These are phyloP conservation scores for Cyclotella cryptica DNA, from an alignment of 108 stramenopile species.

Conservation along the genomic window DNA sequence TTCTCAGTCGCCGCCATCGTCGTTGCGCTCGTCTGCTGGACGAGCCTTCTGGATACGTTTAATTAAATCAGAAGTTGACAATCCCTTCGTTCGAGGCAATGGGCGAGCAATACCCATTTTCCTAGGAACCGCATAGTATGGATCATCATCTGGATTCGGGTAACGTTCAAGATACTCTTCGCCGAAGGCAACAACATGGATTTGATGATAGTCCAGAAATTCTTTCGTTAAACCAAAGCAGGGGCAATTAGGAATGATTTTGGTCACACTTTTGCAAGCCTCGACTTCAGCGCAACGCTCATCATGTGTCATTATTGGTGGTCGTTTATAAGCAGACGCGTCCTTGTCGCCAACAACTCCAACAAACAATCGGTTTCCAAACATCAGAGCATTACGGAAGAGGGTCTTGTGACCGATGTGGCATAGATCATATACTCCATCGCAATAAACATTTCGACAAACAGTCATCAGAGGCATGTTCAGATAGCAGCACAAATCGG, in stretches of 20 bases:
- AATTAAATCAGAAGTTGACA: constrained; percentile 88
- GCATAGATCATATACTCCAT: constrained; percentile 91
- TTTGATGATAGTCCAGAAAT: constrained; percentile 90
- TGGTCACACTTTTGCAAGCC: constrained; percentile 91
- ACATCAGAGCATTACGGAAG: constrained; percentile 83
- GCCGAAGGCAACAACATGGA: constrained; percentile 90
- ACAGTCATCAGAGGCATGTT: constrained; percentile 89
- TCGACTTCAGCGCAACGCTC: constrained; percentile 93
- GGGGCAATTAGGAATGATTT: constrained; percentile 89
- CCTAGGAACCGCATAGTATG: constrained; percentile 79
- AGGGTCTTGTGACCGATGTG: constrained; percentile 90
- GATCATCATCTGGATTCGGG: constrained; percentile 89
- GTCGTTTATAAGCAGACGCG: constrained; percentile 86
- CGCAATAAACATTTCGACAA: constrained; percentile 87
- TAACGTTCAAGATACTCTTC: constrained; percentile 88
- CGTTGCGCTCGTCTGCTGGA: constrained; percentile 71
- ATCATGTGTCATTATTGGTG: constrained; percentile 86
- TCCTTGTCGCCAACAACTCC: constrained; percentile 92
- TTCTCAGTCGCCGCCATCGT: constrained; percentile 49
- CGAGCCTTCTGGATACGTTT: constrained; percentile 75
- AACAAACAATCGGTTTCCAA: constrained; percentile 89
- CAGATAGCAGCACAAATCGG: constrained; percentile 87
- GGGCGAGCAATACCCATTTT: constrained; percentile 87
- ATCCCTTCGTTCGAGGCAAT: constrained; percentile 76
- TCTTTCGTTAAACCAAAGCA: constrained; percentile 88